These are phyloP conservation scores for Backusella westeae DNA, from an alignment of 192 early-diverging fungal species.

Conservation along the genomic window DNA sequence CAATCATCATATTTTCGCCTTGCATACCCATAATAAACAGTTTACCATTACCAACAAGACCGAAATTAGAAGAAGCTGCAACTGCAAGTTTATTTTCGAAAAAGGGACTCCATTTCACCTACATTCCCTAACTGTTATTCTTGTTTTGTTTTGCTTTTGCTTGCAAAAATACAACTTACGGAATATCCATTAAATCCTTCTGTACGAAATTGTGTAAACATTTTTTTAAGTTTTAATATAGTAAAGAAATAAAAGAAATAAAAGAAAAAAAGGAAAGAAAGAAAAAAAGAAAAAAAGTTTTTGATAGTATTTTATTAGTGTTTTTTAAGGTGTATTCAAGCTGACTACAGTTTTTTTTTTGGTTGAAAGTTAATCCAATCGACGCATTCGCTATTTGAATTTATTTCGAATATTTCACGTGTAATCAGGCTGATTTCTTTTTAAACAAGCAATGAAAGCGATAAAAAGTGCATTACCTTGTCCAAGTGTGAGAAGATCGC, in stretches of 20 bases:
- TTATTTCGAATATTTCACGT: background rate
- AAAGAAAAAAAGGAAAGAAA: background rate
- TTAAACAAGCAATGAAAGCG: background rate
- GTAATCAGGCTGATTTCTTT: background rate
- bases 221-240: slow-evolving; percentile 1
- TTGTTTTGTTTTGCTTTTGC: background rate
- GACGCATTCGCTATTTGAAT: background rate
- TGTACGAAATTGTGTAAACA: slow-evolving; percentile 67
- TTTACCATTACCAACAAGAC: slow-evolving; percentile 94
- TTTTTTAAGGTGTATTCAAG: slow-evolving; percentile 8
- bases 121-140: slow-evolving; percentile 2
- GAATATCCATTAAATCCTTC: slow-evolving; percentile 87
- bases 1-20: slow-evolving; percentile 43
- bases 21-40: slow-evolving; percentile 69
- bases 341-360: slow-evolving; percentile 3
- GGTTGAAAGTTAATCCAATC: background rate
- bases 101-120: slow-evolving; percentile 94
- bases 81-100: slow-evolving; percentile 85
- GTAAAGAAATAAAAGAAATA: background rate
- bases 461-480: background rate
- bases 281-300: background rate
- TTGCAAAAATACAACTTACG: slow-evolving; percentile 43
- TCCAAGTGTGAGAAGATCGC: background rate
- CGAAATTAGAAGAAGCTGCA: slow-evolving; percentile 92
- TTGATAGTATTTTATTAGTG: background rate